Percentiles rank a stretch among this genome's conserved stretches.
These are phyloP conservation scores for Phytophthora vignae DNA, from an alignment of 352 stramenopile species.

Conservation along the genomic window DNA sequence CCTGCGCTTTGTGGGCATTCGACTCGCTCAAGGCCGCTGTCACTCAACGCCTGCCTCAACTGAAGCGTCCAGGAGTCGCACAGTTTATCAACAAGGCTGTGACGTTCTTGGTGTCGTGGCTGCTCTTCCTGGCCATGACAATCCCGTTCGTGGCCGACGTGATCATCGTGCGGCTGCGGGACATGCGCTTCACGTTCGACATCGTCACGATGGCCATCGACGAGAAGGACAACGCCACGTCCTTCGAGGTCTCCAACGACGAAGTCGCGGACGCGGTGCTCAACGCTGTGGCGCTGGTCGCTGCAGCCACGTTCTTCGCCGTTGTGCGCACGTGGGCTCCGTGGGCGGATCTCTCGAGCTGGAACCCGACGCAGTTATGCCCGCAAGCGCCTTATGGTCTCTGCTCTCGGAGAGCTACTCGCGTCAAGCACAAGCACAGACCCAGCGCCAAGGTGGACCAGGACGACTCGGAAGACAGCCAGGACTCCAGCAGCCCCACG, in stretches of 20 bases:
- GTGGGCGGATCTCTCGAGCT: slow-evolving; percentile 35
- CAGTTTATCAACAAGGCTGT: slow-evolving; percentile 15
- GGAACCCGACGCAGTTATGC: slow-evolving; percentile 20
- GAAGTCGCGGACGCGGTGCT: slow-evolving; percentile 23
- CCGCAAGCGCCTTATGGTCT: background rate
- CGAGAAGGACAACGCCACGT: slow-evolving; percentile 30
- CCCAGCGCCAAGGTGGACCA: background rate
- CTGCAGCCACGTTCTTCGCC: slow-evolving; percentile 15
- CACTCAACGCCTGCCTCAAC: background rate
- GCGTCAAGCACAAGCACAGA: background rate
- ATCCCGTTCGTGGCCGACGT: slow-evolving; percentile 41
- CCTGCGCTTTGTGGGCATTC: background rate
- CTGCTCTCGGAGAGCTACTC: background rate
- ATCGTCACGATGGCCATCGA: slow-evolving; percentile 40
- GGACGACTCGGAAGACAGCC: background rate
- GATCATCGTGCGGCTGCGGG: slow-evolving; percentile 37
- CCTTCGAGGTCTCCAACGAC: slow-evolving; percentile 32
- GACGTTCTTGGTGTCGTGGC: slow-evolving; percentile 37
- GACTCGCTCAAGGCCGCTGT: background rate
- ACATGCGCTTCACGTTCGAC: slow-evolving; percentile 52
- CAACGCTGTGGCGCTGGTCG: slow-evolving; percentile 10
- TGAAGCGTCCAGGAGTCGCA: background rate
- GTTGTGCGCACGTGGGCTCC: slow-evolving; percentile 24
- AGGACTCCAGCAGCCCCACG: background rate
- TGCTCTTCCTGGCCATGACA: slow-evolving; percentile 28